phyloP scores from a whole-genome alignment of 2,329 filamentous ascomycete species.

The Alternaria arbusti region DNA sequence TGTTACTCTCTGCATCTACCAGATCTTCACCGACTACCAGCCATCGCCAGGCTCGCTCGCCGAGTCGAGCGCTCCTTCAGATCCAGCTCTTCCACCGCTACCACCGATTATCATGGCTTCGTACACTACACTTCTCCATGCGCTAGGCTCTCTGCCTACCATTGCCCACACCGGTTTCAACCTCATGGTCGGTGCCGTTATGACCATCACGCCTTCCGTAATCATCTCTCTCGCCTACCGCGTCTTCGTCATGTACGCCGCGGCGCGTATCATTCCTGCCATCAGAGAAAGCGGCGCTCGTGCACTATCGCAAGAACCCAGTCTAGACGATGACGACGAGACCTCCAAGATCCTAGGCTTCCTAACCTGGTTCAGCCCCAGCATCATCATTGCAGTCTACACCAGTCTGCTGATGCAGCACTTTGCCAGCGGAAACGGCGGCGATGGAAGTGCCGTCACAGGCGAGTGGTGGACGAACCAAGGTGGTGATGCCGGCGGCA shows the following conservation, averaged over 20 bases:
- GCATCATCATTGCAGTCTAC: conserved; percentile 93
- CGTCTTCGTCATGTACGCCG: conserved; percentile 92
- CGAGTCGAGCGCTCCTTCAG: conserved; percentile 59
- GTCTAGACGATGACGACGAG: conserved; percentile 82
- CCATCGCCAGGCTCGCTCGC: conserved; percentile 69
- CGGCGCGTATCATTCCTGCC: conserved; percentile 93
- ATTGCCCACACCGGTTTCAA: conserved; percentile 84
- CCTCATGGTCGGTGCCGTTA: conserved; percentile 88
- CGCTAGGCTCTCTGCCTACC: conserved; percentile 80
- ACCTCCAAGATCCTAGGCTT: conserved; percentile 81
- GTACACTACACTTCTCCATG: conserved; percentile 87
- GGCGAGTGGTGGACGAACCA: conserved; percentile 84
- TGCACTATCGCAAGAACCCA: conserved; percentile 82
- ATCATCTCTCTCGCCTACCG: conserved; percentile 95
- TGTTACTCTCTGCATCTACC: conserved; percentile 97
- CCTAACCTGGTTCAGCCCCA: conserved; percentile 92
- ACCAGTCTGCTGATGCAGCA: conserved; percentile 95
- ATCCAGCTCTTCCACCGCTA: conserved; percentile 93
- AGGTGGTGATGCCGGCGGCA: conserved; percentile 81
- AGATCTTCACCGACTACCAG: conserved; percentile 98
- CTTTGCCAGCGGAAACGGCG: conserved; percentile 72
- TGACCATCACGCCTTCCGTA: conserved; percentile 93
- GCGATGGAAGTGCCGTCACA: conserved; percentile 50
- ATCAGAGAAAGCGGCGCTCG: conserved; percentile 85
- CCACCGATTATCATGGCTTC: conserved; percentile 98